These are phyloP conservation scores for Rhizophora mangle DNA, from an alignment of 345 rosid species.

Conservation along the genomic window DNA sequence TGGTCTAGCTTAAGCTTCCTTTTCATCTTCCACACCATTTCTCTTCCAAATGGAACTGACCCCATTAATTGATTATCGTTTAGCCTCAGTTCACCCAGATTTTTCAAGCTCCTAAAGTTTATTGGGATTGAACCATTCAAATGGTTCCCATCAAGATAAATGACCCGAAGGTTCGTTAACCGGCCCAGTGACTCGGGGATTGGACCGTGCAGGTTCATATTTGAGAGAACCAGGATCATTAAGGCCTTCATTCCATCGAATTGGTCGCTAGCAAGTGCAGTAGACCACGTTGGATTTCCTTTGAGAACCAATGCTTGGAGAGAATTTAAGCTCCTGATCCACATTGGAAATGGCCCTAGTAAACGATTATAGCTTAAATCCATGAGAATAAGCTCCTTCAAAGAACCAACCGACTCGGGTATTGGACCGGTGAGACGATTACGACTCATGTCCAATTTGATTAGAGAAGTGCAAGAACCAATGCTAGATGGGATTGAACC, in stretches of 20 bases:
- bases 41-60: slow-evolving; percentile 62
- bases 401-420: slow-evolving; percentile 42
- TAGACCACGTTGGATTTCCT: slow-evolving; percentile 50
- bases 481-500: slow-evolving; percentile 60
- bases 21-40: slow-evolving; percentile 76
- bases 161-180: slow-evolving; percentile 51
- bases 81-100: slow-evolving; percentile 58
- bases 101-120: slow-evolving; percentile 43
- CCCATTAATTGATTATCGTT: slow-evolving; percentile 59
- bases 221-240: slow-evolving; percentile 51
- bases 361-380: slow-evolving; percentile 78
- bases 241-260: slow-evolving; percentile 59
- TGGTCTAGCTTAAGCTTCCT: slow-evolving; percentile 63
- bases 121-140: slow-evolving; percentile 63
- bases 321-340: slow-evolving; percentile 48
- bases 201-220: slow-evolving; percentile 57
- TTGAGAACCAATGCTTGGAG: slow-evolving; percentile 73
- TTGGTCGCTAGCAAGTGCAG: slow-evolving; percentile 29
- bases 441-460: slow-evolving; percentile 68
- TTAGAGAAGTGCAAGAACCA: slow-evolving; percentile 42
- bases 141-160: slow-evolving; percentile 62
- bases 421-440: slow-evolving; percentile 56
- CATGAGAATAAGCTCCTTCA: slow-evolving; percentile 55
- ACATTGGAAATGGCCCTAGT: slow-evolving; percentile 45
- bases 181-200: slow-evolving; percentile 62